phyloP scores from a whole-genome alignment of 73 alveolate genomes.

The Paraurostyla sp. region DNA sequence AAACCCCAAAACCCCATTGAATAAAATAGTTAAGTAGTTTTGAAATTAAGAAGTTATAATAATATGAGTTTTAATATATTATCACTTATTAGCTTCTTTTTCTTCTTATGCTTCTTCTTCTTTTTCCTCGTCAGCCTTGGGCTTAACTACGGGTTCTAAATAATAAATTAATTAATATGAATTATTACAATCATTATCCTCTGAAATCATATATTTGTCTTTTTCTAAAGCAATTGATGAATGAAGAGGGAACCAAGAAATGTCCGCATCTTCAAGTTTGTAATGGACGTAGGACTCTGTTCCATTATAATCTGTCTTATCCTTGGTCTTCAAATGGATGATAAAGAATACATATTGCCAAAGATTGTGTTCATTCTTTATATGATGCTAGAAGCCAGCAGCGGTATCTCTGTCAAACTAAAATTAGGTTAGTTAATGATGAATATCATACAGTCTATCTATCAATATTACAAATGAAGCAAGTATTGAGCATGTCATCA shows the following conservation, averaged over 20 bases:
- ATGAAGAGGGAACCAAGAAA: constrained; percentile 89
- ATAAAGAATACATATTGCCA: constrained; percentile 95
- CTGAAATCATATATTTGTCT: constrained; percentile 16
- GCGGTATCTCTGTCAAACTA: constrained; percentile 89
- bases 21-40: too few species aligned
- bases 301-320: constrained; percentile 96
- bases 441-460: constrained; percentile 67
- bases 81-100: background rate
- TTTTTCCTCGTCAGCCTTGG: background rate
- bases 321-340: constrained; percentile 90
- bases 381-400: constrained; percentile 86
- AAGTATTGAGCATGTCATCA: constrained; percentile 81
- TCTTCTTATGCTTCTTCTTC: background rate
- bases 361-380: constrained; percentile 86
- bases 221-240: constrained; percentile 62
- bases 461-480: constrained; percentile 83
- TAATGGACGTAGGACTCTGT: constrained; percentile 91
- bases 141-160: background rate
- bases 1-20: too few species aligned
- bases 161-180: background rate
- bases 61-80: too few species aligned
- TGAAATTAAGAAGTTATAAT: too few species aligned
- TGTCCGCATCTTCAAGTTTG: constrained; percentile 79
- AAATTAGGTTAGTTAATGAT: constrained; percentile 80
- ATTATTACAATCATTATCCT: background rate